A percentile compares a stretch with the other conserved stretches of the same genome.
phyloP scores from a whole-genome alignment of 352 stramenopile species.

The Globisporangium irregulare region DNA sequence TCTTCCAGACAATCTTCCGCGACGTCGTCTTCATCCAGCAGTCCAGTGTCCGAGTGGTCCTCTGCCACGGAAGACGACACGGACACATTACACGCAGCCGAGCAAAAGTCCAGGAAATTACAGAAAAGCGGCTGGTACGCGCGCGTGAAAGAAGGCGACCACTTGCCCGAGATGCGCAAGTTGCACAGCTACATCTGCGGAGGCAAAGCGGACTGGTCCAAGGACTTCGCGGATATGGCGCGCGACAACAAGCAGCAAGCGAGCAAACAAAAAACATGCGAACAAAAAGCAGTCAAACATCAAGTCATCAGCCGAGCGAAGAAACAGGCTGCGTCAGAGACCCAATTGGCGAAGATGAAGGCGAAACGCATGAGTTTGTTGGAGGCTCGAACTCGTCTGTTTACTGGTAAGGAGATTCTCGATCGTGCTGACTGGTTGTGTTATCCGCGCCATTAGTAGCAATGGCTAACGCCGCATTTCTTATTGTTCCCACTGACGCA shows the following conservation, averaged over 20 bases:
- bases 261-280: neutral
- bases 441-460: neutral
- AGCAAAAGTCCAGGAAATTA: constrained; percentile 17
- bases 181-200: constrained; percentile 66
- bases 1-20: neutral
- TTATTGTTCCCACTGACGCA: neutral
- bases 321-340: constrained; percentile 6
- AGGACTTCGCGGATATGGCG: constrained; percentile 26
- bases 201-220: constrained; percentile 56
- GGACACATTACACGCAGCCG: constrained; percentile 14
- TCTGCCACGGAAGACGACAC: constrained; percentile 42
- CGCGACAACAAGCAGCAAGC: neutral
- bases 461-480: neutral
- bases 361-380: constrained; percentile 50
- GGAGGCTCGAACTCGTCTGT: constrained; percentile 44
- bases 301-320: constrained; percentile 12
- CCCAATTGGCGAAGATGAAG: constrained; percentile 23
- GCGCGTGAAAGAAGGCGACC: constrained; percentile 37
- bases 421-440: neutral
- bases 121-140: constrained; percentile 51
- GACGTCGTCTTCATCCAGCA: constrained; percentile 30
- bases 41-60: constrained; percentile 50
- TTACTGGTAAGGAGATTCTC: constrained; percentile 21
- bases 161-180: constrained; percentile 47
- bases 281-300: neutral